These are phyloP conservation scores for Globisporangium paroecandrum DNA, from an alignment of 352 stramenopile species.

Conservation along the genomic window DNA sequence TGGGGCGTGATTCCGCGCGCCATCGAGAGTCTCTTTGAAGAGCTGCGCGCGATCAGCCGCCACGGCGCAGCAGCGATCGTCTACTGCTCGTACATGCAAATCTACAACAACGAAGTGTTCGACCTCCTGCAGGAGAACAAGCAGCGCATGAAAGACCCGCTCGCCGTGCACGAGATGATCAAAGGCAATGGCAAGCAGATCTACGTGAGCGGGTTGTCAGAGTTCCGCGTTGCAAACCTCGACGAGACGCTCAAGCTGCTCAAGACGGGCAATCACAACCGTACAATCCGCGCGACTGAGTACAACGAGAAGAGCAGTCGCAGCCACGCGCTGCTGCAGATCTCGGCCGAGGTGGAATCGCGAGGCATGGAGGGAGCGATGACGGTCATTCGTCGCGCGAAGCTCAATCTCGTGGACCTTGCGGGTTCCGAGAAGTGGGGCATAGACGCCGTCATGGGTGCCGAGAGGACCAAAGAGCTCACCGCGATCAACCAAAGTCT, in stretches of 20 bases:
- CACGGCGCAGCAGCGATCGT: slow-evolving; percentile 64
- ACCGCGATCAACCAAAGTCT: slow-evolving; percentile 92
- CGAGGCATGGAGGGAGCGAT: slow-evolving; percentile 56
- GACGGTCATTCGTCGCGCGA: slow-evolving; percentile 73
- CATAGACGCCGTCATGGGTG: slow-evolving; percentile 57
- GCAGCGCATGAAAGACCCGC: slow-evolving; percentile 44
- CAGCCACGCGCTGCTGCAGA: slow-evolving; percentile 83
- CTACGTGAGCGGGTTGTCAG: slow-evolving; percentile 88
- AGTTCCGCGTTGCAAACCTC: slow-evolving; percentile 82
- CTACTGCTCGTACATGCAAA: slow-evolving; percentile 90
- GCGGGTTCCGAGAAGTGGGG: slow-evolving; percentile 92
- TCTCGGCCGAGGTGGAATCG: slow-evolving; percentile 80
- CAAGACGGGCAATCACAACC: slow-evolving; percentile 70
- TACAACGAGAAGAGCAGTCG: slow-evolving; percentile 87
- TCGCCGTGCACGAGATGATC: slow-evolving; percentile 62
- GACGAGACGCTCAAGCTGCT: slow-evolving; percentile 82
- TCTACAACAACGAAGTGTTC: slow-evolving; percentile 88
- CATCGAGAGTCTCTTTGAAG: slow-evolving; percentile 81
- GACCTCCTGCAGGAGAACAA: slow-evolving; percentile 69
- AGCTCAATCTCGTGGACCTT: slow-evolving; percentile 91
- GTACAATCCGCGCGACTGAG: slow-evolving; percentile 84
- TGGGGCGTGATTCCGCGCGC: slow-evolving; percentile 86
- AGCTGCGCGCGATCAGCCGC: slow-evolving; percentile 44
- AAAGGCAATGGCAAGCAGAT: slow-evolving; percentile 81
- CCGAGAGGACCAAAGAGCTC: slow-evolving; percentile 79